These are phyloP conservation scores for Aspergillus sp. DNA, from an alignment of 2,329 filamentous ascomycete genomes.

Conservation along the genomic window DNA sequence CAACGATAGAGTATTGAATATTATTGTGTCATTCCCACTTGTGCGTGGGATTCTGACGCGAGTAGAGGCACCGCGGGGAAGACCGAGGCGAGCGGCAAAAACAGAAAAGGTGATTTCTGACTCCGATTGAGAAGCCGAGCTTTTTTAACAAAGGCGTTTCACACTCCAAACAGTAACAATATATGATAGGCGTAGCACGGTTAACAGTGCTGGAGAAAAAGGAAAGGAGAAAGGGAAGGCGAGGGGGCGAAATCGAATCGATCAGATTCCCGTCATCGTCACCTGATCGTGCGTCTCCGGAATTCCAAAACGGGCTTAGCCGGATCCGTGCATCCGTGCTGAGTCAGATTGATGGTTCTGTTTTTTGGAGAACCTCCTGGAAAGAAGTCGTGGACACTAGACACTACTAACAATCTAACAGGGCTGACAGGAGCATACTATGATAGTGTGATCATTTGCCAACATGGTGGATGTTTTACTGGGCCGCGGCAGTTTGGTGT, in stretches of 20 bases:
- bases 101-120: not conserved
- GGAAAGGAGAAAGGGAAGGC: constrained; percentile 2
- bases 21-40: constrained; percentile 14
- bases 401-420: too few relatives aligned
- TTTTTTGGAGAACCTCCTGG: too few relatives aligned
- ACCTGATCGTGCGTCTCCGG: constrained; percentile 10
- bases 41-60: constrained; percentile 7
- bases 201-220: constrained; percentile 8
- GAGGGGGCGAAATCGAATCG: constrained; percentile 4
- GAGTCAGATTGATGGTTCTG: not conserved
- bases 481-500: too few relatives aligned
- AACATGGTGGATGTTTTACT: too few relatives aligned
- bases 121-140: not conserved
- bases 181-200: constrained; percentile 8
- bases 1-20: not conserved
- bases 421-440: too few relatives aligned
- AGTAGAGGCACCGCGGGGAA: constrained; percentile 6
- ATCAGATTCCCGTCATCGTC: constrained; percentile 19
- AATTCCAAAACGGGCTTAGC: not conserved
- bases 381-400: too few relatives aligned
- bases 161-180: constrained; percentile 1
- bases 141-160: not conserved
- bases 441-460: too few relatives aligned
- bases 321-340: not conserved
- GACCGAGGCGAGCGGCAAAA: constrained; percentile 10